phyloP scores from a whole-genome alignment of 129 eudicot genomes.

The Lonicera japonica region DNA sequence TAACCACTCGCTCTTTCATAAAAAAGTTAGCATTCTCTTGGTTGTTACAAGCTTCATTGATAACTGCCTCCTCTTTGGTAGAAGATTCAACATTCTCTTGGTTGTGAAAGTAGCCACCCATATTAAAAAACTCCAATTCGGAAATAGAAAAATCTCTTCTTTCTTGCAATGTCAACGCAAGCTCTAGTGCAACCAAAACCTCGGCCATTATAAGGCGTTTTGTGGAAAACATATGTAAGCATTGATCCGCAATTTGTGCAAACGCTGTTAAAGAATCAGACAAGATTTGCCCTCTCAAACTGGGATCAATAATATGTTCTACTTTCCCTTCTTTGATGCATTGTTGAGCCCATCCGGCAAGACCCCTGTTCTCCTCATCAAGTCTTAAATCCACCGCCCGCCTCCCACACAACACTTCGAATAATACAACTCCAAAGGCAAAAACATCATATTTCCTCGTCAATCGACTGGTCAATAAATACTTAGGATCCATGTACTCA shows the following conservation, averaged over 20 bases:
- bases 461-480: conserved; percentile 4
- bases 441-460: conserved; percentile 19
- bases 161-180: conserved; percentile 6
- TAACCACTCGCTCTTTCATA: background rate
- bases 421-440: conserved; percentile 25
- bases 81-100: background rate
- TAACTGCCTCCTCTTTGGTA: background rate
- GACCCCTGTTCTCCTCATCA: conserved; percentile 13
- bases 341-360: conserved; percentile 15
- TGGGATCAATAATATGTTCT: conserved; percentile 2
- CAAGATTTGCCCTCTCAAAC: background rate
- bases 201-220: conserved; percentile 18
- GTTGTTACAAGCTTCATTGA: background rate
- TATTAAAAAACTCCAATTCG: background rate
- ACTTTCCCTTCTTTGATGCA: conserved; percentile 7
- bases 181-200: conserved; percentile 14
- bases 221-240: conserved; percentile 13
- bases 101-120: background rate
- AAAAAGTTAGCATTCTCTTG: background rate
- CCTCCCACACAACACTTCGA: conserved; percentile 21
- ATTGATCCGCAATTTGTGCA: conserved; percentile 13
- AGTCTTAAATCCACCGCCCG: conserved; percentile 3
- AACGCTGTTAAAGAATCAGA: conserved; percentile 14
- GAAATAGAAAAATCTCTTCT: background rate
- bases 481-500: conserved; percentile 18